Evolutionary conservation across 176 grass and related monocot genomes (phyloP), one percentile per base, ranked within the genome.

Genomic region (Ampelocalamus luodianensis): DNA sequence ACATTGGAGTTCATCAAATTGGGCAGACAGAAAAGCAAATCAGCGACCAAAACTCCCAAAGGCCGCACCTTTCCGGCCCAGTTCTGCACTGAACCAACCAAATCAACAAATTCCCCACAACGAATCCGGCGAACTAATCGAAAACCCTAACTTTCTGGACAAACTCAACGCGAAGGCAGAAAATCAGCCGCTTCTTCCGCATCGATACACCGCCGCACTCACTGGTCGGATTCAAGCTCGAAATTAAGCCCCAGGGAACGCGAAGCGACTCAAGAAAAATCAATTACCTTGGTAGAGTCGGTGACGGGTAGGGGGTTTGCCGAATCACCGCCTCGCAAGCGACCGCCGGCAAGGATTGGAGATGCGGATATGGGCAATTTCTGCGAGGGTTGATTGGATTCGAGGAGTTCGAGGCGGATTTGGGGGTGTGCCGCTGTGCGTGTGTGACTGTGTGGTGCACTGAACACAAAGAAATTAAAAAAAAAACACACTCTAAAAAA

Each of bases 371-470:
- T 20, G 23, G 13, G 38, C 20, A 18, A 40, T 69, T 56, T 22
- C 29, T 29, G 4, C 46, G 48, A 81, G 32, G 29, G 29, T 29
- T 29, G 29, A 29, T 29, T 29, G 29, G 29, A 29, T 29, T 29
- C 29, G 29, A 29, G 29, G 29, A 81, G 56, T 69, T 69, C 4
- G 65, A 56, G 79, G 48, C 37, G 48, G 79, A 81, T 69, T 23
- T 54, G 29, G 79, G 11, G 26, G 44, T 1, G 43, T 51, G 79
- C 15, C 9, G 48, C 29, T 29, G 29, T 29, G 29, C n/a, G n/a
- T n/a, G n/a, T n/a, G n/a, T n/a, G n/a, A n/a, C n/a, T n/a, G n/a
- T n/a, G n/a, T n/a, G n/a, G n/a, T n/a, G n/a, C n/a, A n/a, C n/a
- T n/a, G n/a, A n/a, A n/a, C n/a, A n/a, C n/a, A n/a, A n/a, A n/a